Base-by-base conservation (phyloP, 768 basidiomycete genomes). In the Amanita muscaria region DNA sequence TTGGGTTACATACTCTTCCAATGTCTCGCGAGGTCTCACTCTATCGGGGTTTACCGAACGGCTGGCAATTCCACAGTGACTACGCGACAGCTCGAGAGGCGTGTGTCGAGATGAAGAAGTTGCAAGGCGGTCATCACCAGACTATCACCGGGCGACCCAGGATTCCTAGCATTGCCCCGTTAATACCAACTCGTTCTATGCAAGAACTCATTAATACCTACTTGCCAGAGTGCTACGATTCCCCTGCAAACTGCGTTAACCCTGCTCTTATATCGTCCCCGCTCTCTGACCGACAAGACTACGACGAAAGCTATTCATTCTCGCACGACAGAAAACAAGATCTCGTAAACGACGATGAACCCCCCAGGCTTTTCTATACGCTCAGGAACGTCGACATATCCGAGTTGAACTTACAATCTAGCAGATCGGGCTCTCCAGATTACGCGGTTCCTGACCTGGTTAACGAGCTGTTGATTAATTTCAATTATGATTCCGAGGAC, bases 11-110 rank as follows among this genome's bases (percentile, higher is more conserved):
- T 9, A 54, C 57, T 41, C 54, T 51, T 19, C 59, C 66, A 14
- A 70, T 74, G 70, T 56, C 63, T 48, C 68, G 70, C 22, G 70
- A 72, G 49, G 69, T 72, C 22, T 69, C 72, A 22, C 58, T 74
- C 5, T 72, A 66, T 55, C 62, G 64, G 42, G 70, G 72, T 14
- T 60, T 72, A 25, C 72, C 70, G 2, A 68, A 69, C 43, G 72
- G 70, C 19, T 72, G 70, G 72, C 72, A 72, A 45, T 69, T 61
- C 51, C 59, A 64, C 46, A 51, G 52, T 24, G 61, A 65, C 47
- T 68, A 65, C 38, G 53, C 58, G 19, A 55, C 60, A 33, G 67
- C 67, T 3, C 56, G 67, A 46, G 58, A 63, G 9, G 64, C 65
- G 29, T 65, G 64, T 45, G 54, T 63, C 50, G 58, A 59, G 42